Evolutionary conservation across 768 basidiomycete genomes (phyloP), one percentile per base, ranked within the genome.

Genomic region (Kwoniella newhampshirensis): DNA sequence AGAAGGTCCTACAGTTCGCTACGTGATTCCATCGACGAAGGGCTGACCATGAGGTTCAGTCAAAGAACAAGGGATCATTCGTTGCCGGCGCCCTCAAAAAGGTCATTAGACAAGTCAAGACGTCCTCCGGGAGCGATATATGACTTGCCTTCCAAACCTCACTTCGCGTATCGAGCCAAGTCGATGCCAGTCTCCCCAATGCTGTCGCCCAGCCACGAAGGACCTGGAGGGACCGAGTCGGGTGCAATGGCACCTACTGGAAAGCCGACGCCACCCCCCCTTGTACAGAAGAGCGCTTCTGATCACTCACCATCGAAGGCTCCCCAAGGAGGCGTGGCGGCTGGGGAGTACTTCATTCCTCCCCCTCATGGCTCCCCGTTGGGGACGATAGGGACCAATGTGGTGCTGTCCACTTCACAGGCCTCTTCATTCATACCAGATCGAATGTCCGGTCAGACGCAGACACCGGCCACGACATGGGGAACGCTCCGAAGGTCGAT

Each of bases 151-250:
- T 8, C 23, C 5, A 30, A 59, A 27, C 47, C 66, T 7, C 47
- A 21, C 32, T 28, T 39, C 8, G 21, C 47, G 7, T 20, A 37
- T 7, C 42, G 64, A 17, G 45, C 64, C 17, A 62, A 59, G n/a
- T 54, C 62, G 17, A 51, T 50, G 28, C 62, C 62, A 5, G 55
- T 57, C 11, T 59, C 62, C 26, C 62, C 62, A 3, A 37, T 42
- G 8, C 6, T 42, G 8, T 25, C 54, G 8, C 59, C 59, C 11
- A 23, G 28, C 4, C 39, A 28, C 26, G 39, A 42, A 35, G 26
- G 27, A 17, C 52, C 36, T 46, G 25, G 18, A 20, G 26, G n/a
- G 23, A 27, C 27, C 30, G 15, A 46, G n/a, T n/a, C n/a, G n/a
- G n/a, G n/a, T n/a, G n/a, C n/a, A n/a, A n/a, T n/a, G n/a, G n/a